Base-by-base conservation (phyloP, 768 basidiomycete genomes). In the Mycena galopus region DNA sequence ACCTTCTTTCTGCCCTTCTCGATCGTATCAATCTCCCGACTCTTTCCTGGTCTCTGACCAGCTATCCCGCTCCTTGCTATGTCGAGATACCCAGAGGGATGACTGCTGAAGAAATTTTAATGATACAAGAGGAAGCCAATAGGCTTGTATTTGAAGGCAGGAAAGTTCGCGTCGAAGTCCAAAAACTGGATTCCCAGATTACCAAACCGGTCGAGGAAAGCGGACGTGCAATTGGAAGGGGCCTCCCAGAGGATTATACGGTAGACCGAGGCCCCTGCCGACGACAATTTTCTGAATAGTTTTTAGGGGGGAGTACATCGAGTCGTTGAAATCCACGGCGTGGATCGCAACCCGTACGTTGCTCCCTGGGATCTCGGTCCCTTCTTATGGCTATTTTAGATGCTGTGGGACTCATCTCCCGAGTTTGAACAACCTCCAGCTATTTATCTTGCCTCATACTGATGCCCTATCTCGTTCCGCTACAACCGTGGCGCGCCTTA, bases 321-420 rank as follows among this genome's bases (percentile, higher is more conserved):
- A n/a, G 90, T 93, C 12, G 90, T 96, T 35, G 86, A 93, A 30
- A 97, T 98, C 63, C 93, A 96, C 62, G 91, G 91, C 16, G 84
- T 96, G 6, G 96, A 96, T 79, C 87, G 92, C 50, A 94, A 92
- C 79, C 93, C 93, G 91, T 94, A 82, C 77, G 92, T 79, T 14
- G 17, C 29, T 21, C 23, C 58, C 44, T 3, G 21, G 8, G 55
- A 9, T 79, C 51, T 59, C 60, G 56, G 21, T 17, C 25, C 57
- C 57, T 39, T 42, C 73, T 61, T 4, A 33, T n/a, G 19, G 25
- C 64, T 12, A 14, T 19, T 76, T 42, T 71, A 93, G 92, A 65
- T 95, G 95, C 81, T 94, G 93, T 67, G 93, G 94, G 14, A 95
- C 96, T 19, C 96, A 98, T 80, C 86, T 93, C 64, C 93, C 95